Evolutionary conservation across 2,329 filamentous ascomycete species (phyloP).

Genomic region (Gnomoniopsis smithogilvyi): DNA sequence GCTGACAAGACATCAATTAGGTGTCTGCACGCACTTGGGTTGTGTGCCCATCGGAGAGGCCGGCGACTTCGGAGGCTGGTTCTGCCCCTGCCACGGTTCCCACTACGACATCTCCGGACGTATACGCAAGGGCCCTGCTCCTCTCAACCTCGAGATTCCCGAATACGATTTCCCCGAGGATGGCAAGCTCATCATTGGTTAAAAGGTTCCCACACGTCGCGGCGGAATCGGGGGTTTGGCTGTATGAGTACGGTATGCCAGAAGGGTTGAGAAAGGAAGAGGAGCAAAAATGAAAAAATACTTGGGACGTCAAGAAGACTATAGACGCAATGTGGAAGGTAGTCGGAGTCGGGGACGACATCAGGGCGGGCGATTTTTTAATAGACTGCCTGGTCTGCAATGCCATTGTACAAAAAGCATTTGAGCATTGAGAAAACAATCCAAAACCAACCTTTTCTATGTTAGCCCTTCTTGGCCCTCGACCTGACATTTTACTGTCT

Average conservation of each 20-base stretch:
- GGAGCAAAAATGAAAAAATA: not conserved
- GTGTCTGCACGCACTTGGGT: conserved; percentile 98
- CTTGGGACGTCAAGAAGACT: conserved; percentile 4
- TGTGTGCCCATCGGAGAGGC: conserved; percentile 99
- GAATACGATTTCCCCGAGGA: conserved; percentile 91
- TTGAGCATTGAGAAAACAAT: conserved; percentile 19
- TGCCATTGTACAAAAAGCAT: conserved; percentile 23
- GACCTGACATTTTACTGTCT: too few relatives aligned
- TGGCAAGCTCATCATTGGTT: conserved; percentile 88
- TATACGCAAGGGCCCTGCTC: conserved; percentile 95
- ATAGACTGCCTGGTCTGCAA: conserved; percentile 21
- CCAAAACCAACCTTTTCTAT: conserved; percentile 14
- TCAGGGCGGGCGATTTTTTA: conserved; percentile 14
- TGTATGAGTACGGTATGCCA: conserved; percentile 15
- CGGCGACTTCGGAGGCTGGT: conserved; percentile 98
- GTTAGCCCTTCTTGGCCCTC: conserved; percentile 14
- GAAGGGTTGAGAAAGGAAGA: not conserved
- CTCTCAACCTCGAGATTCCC: conserved; percentile 95
- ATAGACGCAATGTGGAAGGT: conserved; percentile 13
- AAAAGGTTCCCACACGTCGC: conserved; percentile 35
- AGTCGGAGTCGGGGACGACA: not conserved
- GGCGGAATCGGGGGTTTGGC: not conserved
- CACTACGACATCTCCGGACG: conserved; percentile 99
- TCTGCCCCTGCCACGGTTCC: conserved; percentile 99
- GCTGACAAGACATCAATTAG: conserved; percentile 38